These are phyloP conservation scores for Beauveria rudraprayagi DNA, from an alignment of 2,329 filamentous ascomycete species.

Conservation along the genomic window DNA sequence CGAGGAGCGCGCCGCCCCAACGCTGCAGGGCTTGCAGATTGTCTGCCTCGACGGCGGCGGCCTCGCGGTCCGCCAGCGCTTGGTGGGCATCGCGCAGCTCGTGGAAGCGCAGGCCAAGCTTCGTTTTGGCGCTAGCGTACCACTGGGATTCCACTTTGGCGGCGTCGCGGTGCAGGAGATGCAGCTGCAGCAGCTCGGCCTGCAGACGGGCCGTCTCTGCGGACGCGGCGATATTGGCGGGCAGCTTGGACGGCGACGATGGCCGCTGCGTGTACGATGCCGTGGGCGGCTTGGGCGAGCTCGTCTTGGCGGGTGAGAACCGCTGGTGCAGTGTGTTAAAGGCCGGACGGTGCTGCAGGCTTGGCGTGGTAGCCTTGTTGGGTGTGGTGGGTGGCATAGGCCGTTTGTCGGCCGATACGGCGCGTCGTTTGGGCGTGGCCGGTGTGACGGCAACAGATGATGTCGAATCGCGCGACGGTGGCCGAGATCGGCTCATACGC, in stretches of 20 bases:
- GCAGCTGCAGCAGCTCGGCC: conserved; percentile 57
- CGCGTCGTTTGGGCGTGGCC: conserved; percentile 13
- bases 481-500: conserved; percentile 21
- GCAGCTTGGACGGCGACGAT: conserved; percentile 53
- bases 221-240: conserved; percentile 50
- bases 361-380: conserved; percentile 16
- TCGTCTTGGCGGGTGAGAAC: conserved; percentile 55
- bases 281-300: conserved; percentile 51
- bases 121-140: conserved; percentile 45
- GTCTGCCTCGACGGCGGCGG: conserved; percentile 36
- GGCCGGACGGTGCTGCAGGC: conserved; percentile 40
- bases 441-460: conserved; percentile 14
- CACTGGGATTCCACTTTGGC: conserved; percentile 38
- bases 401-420: conserved; percentile 18
- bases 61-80: conserved; percentile 30
- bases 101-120: conserved; percentile 39
- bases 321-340: conserved; percentile 60
- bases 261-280: conserved; percentile 39
- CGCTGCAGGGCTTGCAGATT: conserved; percentile 45
- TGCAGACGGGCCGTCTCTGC: conserved; percentile 53
- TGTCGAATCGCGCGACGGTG: conserved; percentile 21
- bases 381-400: conserved; percentile 13
- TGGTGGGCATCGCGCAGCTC: conserved; percentile 27
- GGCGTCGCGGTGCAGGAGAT: conserved; percentile 53
- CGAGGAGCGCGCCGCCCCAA: conserved; percentile 41